Evolutionary conservation across 345 rosid genomes (phyloP).

Genomic region (Garcia nutans): DNA sequence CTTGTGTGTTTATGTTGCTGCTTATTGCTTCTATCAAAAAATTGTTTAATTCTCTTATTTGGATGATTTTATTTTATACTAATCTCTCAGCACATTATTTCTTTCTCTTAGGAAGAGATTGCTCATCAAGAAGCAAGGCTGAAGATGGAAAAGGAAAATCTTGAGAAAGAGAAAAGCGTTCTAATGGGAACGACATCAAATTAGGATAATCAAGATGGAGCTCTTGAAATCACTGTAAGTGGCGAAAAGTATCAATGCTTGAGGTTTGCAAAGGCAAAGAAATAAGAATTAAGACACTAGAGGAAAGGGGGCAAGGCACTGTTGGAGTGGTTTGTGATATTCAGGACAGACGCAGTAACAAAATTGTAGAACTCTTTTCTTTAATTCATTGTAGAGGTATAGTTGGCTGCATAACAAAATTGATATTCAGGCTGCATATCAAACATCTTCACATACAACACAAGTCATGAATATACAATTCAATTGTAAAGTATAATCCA

Average conservation of each 20-base stretch:
- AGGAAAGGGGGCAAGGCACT: background rate
- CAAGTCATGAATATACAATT: too few species aligned
- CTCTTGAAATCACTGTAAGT: constrained; percentile 92
- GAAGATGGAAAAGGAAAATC: constrained; percentile 93
- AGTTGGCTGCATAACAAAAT: too few species aligned
- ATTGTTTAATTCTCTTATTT: background rate
- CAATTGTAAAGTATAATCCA: too few species aligned
- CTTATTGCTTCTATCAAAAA: background rate
- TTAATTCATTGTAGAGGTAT: too few species aligned
- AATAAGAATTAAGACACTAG: constrained; percentile 57
- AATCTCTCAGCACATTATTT: background rate
- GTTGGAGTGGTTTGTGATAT: too few species aligned
- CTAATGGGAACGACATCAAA: constrained; percentile 95
- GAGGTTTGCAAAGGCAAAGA: constrained; percentile 92
- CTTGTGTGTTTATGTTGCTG: background rate
- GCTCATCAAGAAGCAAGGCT: constrained; percentile 92
- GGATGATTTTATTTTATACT: background rate
- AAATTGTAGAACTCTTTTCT: too few species aligned
- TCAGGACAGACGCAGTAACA: too few species aligned
- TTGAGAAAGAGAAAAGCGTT: constrained; percentile 97
- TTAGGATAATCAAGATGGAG: constrained; percentile 96
- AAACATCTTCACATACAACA: too few species aligned
- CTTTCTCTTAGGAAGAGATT: constrained; percentile 63
- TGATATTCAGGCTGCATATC: too few species aligned
- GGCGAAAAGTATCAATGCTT: constrained; percentile 92